Evolutionary conservation across 2,329 filamentous ascomycete genomes (phyloP).

Genomic region (Apiospora sp.): DNA sequence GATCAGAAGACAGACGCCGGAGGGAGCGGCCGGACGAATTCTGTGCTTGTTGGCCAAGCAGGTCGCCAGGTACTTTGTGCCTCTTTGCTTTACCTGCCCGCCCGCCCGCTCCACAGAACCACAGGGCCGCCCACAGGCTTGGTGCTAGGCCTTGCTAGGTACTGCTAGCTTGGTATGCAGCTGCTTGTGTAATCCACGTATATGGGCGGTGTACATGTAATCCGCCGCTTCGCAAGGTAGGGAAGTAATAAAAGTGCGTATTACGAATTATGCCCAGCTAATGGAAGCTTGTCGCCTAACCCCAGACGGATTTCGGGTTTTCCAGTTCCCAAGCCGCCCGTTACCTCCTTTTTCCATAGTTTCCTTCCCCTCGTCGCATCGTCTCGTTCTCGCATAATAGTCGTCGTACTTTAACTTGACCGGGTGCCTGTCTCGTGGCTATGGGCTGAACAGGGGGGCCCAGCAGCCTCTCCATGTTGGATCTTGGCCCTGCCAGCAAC

Average conservation of each 20-base stretch:
- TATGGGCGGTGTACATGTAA: conserved; percentile 18
- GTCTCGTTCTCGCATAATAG: conserved; percentile 20
- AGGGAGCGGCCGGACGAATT: conserved; percentile 13
- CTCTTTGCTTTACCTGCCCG: neutral
- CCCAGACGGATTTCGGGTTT: conserved; percentile 15
- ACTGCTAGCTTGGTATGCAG: neutral
- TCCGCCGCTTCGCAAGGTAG: conserved; percentile 8
- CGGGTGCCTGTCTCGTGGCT: conserved; percentile 9
- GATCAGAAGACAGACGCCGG: conserved; percentile 22
- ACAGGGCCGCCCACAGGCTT: neutral
- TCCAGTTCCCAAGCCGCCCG: conserved; percentile 1
- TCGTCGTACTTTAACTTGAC: conserved; percentile 4
- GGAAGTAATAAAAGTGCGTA: conserved; percentile 18
- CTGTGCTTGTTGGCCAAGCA: neutral
- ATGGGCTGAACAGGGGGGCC: conserved; percentile 3
- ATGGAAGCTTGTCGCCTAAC: neutral
- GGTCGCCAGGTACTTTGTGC: neutral
- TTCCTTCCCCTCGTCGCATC: neutral
- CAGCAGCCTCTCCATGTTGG: neutral
- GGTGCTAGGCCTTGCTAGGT: too few relatives aligned
- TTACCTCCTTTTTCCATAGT: neutral
- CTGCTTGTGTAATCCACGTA: conserved; percentile 22
- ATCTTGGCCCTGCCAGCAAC: neutral
- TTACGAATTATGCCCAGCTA: conserved; percentile 3
- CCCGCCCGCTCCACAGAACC: neutral